phyloP scores from a whole-genome alignment of 768 basidiomycete species.

The Russula ochroleuca region DNA sequence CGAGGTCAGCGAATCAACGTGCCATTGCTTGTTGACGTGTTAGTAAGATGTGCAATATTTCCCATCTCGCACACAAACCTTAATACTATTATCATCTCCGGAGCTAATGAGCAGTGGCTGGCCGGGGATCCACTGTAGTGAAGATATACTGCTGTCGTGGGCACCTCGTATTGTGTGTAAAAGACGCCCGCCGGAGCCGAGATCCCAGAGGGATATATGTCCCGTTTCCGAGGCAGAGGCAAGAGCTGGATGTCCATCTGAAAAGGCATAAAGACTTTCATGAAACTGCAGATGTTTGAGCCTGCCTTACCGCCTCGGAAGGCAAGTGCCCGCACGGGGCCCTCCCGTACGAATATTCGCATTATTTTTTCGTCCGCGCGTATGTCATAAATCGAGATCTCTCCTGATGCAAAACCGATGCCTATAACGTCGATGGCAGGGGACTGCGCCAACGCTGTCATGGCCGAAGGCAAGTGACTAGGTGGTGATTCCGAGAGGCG shows the following conservation, averaged over 20 bases:
- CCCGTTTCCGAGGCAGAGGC: conserved; percentile 85
- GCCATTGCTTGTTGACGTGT: conserved; percentile 74
- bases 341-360: conserved; percentile 88
- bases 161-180: conserved; percentile 84
- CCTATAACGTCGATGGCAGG: conserved; percentile 96
- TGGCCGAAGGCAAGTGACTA: conserved; percentile 39
- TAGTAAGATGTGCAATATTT: not conserved
- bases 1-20: conserved; percentile 87
- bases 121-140: conserved; percentile 87
- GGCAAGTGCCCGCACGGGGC: conserved; percentile 65
- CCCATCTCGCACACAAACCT: conserved; percentile 47
- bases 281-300: conserved; percentile 1
- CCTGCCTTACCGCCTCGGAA: conserved; percentile 72
- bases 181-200: conserved; percentile 74
- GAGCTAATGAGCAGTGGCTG: conserved; percentile 89
- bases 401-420: conserved; percentile 85
- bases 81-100: conserved; percentile 92
- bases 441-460: conserved; percentile 82
- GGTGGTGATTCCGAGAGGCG: conserved; percentile 45
- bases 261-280: conserved; percentile 10
- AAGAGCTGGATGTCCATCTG: conserved; percentile 84
- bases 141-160: conserved; percentile 79
- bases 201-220: conserved; percentile 90
- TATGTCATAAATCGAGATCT: conserved; percentile 85
- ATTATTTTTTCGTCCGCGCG: conserved; percentile 86